A percentile compares a stretch with the other conserved stretches of the same genome.
Conservation (phyloP, 805 yeast genomes). For the Hanseniaspora nectarophila region DNA sequence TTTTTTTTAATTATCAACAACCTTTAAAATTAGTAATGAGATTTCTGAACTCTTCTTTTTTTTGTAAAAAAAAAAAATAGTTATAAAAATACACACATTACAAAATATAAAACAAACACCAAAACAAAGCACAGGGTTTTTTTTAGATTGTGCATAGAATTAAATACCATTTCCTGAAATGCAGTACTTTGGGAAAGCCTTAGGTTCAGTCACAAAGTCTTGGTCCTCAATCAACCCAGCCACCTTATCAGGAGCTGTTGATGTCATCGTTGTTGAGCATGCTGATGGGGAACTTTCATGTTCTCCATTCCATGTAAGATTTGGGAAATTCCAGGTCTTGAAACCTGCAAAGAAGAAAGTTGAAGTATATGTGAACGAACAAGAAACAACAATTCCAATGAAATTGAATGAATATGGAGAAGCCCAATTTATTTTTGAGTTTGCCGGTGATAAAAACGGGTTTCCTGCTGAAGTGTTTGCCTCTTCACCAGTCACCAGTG, state of each 20-base stretch:
- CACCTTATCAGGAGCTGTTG: slow-evolving; percentile 92
- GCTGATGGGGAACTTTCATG: slow-evolving; percentile 67
- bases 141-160: too few species aligned
- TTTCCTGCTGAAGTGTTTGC: slow-evolving; percentile 73
- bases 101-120: neutral
- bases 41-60: too few species aligned
- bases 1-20: too few species aligned
- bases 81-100: neutral
- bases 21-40: too few species aligned
- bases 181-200: slow-evolving; percentile 95
- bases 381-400: slow-evolving; percentile 77
- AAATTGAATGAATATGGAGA: slow-evolving; percentile 96
- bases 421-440: slow-evolving; percentile 88
- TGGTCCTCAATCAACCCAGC: slow-evolving; percentile 97
- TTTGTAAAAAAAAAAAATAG: neutral
- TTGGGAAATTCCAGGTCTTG: slow-evolving; percentile 84
- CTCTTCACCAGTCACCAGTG: slow-evolving; percentile 63
- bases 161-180: slow-evolving; percentile 34
- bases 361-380: slow-evolving; percentile 75
- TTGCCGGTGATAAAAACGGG: slow-evolving; percentile 40
- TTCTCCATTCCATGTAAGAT: slow-evolving; percentile 92
- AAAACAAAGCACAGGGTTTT: too few species aligned
- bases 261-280: slow-evolving; percentile 86
- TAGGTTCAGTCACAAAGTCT: slow-evolving; percentile 88
- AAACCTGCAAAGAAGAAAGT: slow-evolving; percentile 94